These are phyloP conservation scores for Cardamine occulta DNA, from an alignment of 345 rosid species.

Conservation along the genomic window DNA sequence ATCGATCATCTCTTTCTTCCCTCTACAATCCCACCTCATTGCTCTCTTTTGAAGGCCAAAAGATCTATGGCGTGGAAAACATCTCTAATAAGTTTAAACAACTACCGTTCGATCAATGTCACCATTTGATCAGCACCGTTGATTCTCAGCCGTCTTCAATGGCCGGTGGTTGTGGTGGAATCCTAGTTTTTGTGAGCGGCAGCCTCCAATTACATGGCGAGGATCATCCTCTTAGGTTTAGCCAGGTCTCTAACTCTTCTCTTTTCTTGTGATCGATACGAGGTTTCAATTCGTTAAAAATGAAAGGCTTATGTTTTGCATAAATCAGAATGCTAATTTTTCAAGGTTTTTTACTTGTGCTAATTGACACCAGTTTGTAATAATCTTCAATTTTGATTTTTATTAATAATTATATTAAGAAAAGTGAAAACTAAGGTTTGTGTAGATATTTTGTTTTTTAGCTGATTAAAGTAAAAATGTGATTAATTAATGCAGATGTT, in stretches of 20 bases:
- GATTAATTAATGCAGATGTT: constrained; percentile 58
- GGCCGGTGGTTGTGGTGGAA: constrained; percentile 56
- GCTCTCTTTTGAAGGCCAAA: constrained; percentile 86
- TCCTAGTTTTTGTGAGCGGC: constrained; percentile 80
- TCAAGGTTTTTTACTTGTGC: neutral
- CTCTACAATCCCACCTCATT: constrained; percentile 72
- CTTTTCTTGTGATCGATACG: neutral
- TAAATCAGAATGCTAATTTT: neutral
- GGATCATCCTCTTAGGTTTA: constrained; percentile 68
- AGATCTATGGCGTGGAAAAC: constrained; percentile 55
- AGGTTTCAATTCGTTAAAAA: constrained; percentile 4
- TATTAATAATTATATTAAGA: neutral
- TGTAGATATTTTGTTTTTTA: neutral
- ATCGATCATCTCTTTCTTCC: constrained; percentile 53
- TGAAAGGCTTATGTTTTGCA: neutral
- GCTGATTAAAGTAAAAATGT: neutral
- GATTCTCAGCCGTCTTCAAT: constrained; percentile 76
- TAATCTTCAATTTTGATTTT: neutral
- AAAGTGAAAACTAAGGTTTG: constrained; percentile 3
- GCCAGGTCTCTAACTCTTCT: constrained; percentile 65
- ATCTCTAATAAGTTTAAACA: constrained; percentile 63
- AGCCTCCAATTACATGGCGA: constrained; percentile 71
- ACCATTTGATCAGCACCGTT: constrained; percentile 65
- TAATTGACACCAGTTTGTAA: neutral
- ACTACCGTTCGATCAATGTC: constrained; percentile 75